These are phyloP conservation scores for Podaxis sp. DNA, from an alignment of 768 basidiomycete genomes.

Conservation along the genomic window DNA sequence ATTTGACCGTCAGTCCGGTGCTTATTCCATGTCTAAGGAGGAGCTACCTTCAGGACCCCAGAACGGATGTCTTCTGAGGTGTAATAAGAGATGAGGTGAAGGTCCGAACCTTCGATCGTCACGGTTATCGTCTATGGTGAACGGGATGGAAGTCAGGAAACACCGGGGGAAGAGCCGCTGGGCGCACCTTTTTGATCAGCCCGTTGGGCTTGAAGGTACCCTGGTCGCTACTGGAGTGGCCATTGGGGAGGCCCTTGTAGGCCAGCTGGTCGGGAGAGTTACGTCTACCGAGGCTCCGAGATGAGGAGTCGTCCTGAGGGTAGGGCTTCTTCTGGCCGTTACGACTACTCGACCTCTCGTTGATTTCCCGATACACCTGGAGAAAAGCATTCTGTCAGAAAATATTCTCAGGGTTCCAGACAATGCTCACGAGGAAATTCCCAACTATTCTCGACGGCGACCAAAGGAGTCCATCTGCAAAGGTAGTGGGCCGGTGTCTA, in stretches of 20 bases:
- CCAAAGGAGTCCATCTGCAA: conserved; percentile 65
- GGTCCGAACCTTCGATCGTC: conserved; percentile 73
- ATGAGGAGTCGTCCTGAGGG: conserved; percentile 46
- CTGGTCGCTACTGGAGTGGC: conserved; percentile 40
- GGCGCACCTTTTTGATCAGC: conserved; percentile 74
- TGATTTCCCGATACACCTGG: conserved; percentile 83
- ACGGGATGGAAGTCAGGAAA: background rate
- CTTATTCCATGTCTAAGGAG: background rate
- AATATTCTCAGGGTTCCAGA: background rate
- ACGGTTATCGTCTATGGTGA: conserved; percentile 77
- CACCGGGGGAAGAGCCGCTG: background rate
- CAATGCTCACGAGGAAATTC: conserved; percentile 69
- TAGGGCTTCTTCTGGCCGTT: conserved; percentile 49
- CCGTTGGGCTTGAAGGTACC: conserved; percentile 71
- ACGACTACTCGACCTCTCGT: conserved; percentile 62
- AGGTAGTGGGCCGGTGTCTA: conserved; percentile 17
- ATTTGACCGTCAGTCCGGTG: conserved; percentile 3
- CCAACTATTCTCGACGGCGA: conserved; percentile 82
- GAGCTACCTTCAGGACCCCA: conserved; percentile 56
- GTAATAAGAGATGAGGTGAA: conserved; percentile 85
- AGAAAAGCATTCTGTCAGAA: background rate
- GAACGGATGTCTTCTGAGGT: conserved; percentile 74
- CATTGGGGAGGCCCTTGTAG: conserved; percentile 33
- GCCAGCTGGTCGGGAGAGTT: conserved; percentile 41
- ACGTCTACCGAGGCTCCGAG: conserved; percentile 37